Evolutionary conservation across 345 rosid genomes (phyloP).

Genomic region (Populus ilicifolia): DNA sequence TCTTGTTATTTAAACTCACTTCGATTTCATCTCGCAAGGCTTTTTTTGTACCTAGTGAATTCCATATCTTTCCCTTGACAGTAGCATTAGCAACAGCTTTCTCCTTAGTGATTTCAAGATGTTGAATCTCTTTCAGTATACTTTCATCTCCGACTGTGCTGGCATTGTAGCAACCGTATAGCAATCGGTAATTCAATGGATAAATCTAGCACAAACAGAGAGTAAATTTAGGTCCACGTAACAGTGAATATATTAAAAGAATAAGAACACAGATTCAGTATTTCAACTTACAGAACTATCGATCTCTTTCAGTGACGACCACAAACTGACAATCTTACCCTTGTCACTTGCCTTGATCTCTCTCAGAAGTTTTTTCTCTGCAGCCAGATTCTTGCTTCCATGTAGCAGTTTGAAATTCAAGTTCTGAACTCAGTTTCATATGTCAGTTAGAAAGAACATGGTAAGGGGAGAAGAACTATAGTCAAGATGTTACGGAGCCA

Average conservation of each 20-base stretch:
- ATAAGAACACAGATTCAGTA: too few relatives aligned
- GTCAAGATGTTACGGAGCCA: neutral
- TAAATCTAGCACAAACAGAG: neutral
- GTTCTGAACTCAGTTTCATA: neutral
- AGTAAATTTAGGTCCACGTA: neutral
- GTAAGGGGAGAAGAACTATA: too few relatives aligned
- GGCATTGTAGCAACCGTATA: neutral
- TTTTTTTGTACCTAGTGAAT: neutral
- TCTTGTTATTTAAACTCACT: neutral
- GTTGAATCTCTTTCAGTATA: too few relatives aligned
- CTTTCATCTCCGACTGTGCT: neutral
- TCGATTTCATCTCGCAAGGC: neutral
- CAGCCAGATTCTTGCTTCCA: neutral
- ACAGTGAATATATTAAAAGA: too few relatives aligned
- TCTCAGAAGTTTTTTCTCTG: neutral
- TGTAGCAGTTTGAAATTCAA: neutral
- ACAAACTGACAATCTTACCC: too few relatives aligned
- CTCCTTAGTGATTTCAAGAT: neutral
- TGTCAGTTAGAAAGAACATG: too few relatives aligned
- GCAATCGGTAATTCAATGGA: neutral
- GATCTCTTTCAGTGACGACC: too few relatives aligned
- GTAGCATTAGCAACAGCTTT: conserved; percentile 5
- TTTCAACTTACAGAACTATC: too few relatives aligned
- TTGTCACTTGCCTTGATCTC: neutral
- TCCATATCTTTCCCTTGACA: conserved; percentile 1